These are phyloP conservation scores for Solanum verrucosum DNA, from an alignment of 257 asterid genomes.

Conservation along the genomic window DNA sequence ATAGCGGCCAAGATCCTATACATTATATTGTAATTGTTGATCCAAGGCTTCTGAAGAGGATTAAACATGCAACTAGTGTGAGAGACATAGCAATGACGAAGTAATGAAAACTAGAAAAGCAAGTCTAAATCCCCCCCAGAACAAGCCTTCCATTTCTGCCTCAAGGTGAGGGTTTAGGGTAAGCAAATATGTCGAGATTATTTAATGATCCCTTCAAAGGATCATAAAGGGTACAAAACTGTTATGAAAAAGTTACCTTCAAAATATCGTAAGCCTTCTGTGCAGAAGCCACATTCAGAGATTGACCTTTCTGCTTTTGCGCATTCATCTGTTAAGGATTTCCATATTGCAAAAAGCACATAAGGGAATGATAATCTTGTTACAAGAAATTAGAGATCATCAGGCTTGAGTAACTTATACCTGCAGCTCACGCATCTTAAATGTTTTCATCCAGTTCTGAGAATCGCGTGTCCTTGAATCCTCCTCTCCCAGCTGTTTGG, in stretches of 20 bases:
- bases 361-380: neutral
- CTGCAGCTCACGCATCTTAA: conserved; percentile 81
- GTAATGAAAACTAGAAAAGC: neutral
- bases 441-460: conserved; percentile 84
- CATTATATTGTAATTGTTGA: neutral
- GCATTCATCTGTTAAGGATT: conserved; percentile 48
- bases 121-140: neutral
- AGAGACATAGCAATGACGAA: neutral
- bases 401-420: conserved; percentile 17
- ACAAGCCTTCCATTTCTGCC: neutral
- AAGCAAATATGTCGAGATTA: neutral
- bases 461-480: conserved; percentile 91
- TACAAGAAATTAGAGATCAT: neutral
- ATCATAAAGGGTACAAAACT: neutral
- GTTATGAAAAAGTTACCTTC: conserved; percentile 35
- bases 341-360: neutral
- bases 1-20: neutral
- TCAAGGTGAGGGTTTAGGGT: neutral
- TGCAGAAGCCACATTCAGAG: conserved; percentile 58
- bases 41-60: neutral
- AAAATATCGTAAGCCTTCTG: conserved; percentile 75
- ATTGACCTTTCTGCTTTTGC: conserved; percentile 85
- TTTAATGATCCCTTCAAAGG: neutral
- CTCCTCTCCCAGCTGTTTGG: conserved; percentile 92
- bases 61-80: neutral